A percentile compares a stretch with the other conserved stretches of the same genome.
phyloP scores from a whole-genome alignment of 164 flowering plant genomes.

The Buxus sempervirens region DNA sequence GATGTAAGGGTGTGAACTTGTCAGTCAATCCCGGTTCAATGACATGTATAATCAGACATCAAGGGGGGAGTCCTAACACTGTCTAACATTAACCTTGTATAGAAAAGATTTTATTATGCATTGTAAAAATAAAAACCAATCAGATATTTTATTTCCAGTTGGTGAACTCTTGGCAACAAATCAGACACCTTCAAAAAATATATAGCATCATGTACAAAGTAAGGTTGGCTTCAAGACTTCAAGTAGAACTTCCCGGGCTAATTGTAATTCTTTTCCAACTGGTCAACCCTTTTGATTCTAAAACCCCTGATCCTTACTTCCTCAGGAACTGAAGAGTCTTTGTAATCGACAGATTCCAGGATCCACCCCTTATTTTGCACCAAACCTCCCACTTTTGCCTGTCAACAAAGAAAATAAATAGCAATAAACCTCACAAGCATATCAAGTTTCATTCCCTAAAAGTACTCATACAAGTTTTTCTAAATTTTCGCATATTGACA shows the following conservation, averaged over 20 bases:
- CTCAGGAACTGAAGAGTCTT: constrained; percentile 62
- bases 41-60: no score
- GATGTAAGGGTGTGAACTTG: no score
- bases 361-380: constrained; percentile 82
- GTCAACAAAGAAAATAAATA: constrained; percentile 11
- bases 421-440: background rate
- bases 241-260: constrained; percentile 60
- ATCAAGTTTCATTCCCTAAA: background rate
- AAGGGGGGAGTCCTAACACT: no score
- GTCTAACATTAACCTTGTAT: no score
- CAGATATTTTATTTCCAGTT: no score
- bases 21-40: no score
- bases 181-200: no score
- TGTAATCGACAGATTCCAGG: constrained; percentile 63
- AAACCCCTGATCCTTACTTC: constrained; percentile 82
- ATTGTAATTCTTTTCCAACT: constrained; percentile 48
- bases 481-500: no score
- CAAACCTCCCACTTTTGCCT: constrained; percentile 68
- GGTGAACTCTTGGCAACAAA: no score
- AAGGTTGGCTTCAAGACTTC: constrained; percentile 35
- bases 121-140: no score
- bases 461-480: background rate
- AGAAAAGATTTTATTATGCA: no score
- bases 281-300: constrained; percentile 64
- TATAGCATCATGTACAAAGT: no score